Percentiles rank a stretch among this genome's conserved stretches.
These are phyloP conservation scores for Coemansia sp. DNA, from an alignment of 192 early-diverging fungal species.

Conservation along the genomic window DNA sequence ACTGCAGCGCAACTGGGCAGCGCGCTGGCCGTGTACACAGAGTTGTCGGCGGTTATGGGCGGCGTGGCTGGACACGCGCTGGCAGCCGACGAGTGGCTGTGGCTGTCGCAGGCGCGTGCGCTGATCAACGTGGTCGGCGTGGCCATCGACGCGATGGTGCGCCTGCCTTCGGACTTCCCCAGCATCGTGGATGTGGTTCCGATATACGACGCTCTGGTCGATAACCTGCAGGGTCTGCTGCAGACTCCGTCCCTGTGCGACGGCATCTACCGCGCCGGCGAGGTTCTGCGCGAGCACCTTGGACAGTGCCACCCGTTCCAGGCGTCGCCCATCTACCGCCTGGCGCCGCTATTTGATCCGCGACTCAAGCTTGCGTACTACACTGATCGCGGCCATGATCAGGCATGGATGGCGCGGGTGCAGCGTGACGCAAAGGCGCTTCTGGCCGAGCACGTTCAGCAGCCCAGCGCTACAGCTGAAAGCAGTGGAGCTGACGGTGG, in stretches of 20 bases:
- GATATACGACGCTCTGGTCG: conserved; percentile 39
- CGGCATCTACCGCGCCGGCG: conserved; percentile 27
- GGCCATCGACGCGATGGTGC: conserved; percentile 10
- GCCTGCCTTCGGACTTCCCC: conserved; percentile 29
- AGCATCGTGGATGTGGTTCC: conserved; percentile 48
- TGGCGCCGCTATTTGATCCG: conserved; percentile 52
- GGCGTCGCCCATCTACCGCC: conserved; percentile 49
- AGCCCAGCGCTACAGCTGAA: neutral
- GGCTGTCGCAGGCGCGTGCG: conserved; percentile 41
- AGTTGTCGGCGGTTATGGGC: conserved; percentile 19
- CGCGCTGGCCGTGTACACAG: conserved; percentile 22
- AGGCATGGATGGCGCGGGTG: conserved; percentile 36
- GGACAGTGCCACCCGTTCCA: conserved; percentile 53
- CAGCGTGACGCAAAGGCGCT: conserved; percentile 41
- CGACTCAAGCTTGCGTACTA: conserved; percentile 48
- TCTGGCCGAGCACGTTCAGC: conserved; percentile 21
- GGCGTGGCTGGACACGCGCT: conserved; percentile 8
- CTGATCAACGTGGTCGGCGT: conserved; percentile 30
- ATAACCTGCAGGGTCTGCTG: conserved; percentile 33
- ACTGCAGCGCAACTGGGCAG: conserved; percentile 30
- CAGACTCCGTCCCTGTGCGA: conserved; percentile 21
- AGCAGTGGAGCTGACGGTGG: neutral
- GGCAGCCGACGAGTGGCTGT: conserved; percentile 40
- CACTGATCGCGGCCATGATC: conserved; percentile 34
- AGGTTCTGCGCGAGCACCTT: conserved; percentile 39